Evolutionary conservation across 331 rosid species (phyloP).

Genomic region (Spiraea crenata): DNA sequence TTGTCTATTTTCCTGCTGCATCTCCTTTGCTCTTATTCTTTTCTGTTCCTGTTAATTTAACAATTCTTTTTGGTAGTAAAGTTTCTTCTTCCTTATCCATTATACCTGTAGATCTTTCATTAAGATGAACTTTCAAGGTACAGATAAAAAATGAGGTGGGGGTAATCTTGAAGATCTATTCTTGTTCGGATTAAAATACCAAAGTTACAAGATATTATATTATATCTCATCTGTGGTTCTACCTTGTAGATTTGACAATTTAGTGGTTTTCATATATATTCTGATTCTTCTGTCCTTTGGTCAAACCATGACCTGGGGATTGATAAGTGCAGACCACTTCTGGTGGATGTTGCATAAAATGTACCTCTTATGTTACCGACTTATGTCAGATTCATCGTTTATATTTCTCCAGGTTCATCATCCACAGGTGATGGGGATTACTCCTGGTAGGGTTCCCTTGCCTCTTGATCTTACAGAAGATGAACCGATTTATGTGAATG

Average conservation of each 20-base stretch:
- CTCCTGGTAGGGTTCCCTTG: conserved; percentile 70
- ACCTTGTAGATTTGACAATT: conserved; percentile 15
- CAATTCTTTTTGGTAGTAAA: conserved; percentile 16
- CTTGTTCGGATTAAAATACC: conserved; percentile 3
- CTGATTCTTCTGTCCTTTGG: conserved; percentile 21
- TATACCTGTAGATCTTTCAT: conserved; percentile 9
- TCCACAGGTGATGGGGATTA: conserved; percentile 53
- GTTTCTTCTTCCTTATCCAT: conserved; percentile 21
- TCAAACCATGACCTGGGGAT: conserved; percentile 19
- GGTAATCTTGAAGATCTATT: conserved; percentile 6
- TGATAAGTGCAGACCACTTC: conserved; percentile 16
- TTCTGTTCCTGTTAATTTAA: conserved; percentile 12
- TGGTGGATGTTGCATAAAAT: conserved; percentile 15
- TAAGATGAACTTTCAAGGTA: background rate
- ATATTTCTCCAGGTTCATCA: conserved; percentile 33
- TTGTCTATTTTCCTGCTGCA: conserved; percentile 5
- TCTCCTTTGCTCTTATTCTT: conserved; percentile 46
- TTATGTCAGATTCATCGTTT: conserved; percentile 19
- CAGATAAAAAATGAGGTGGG: conserved; percentile 12
- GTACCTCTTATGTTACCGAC: conserved; percentile 9
- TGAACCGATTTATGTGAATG: conserved; percentile 84
- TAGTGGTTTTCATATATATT: conserved; percentile 15
- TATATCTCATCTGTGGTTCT: conserved; percentile 15
- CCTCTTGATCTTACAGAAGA: conserved; percentile 77
- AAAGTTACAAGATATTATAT: conserved; percentile 10